Percentiles rank a stretch among this genome's conserved stretches.
Evolutionary conservation across 257 asterid species (phyloP).

Genomic region (Asclepias syriaca): DNA sequence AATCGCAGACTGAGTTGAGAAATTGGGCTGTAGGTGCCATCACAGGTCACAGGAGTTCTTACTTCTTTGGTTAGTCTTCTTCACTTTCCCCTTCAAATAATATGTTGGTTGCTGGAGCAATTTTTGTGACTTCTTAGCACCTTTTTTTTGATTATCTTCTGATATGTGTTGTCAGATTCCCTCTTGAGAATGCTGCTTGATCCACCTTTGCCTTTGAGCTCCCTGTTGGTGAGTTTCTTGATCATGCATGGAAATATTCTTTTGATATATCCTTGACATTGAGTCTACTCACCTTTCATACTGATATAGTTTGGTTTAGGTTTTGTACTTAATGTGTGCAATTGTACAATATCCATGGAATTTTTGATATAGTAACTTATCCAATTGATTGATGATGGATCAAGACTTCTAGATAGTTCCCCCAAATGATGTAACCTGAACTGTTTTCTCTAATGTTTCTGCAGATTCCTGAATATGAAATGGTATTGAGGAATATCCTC

Average conservation of each 20-base stretch:
- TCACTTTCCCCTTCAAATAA: slow-evolving; percentile 1
- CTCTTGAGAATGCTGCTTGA: slow-evolving; percentile 52
- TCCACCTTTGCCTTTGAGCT: slow-evolving; percentile 42
- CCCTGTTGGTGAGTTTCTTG: slow-evolving; percentile 47
- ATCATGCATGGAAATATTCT: background rate
- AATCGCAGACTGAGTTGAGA: slow-evolving; percentile 39
- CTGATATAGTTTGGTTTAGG: background rate
- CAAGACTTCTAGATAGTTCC: background rate
- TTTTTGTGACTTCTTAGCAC: background rate
- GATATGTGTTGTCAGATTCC: slow-evolving; percentile 38
- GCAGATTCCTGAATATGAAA: slow-evolving; percentile 45
- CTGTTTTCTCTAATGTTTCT: slow-evolving; percentile 10
- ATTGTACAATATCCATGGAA: background rate
- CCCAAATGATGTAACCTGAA: background rate
- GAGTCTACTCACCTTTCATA: background rate
- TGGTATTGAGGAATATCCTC: slow-evolving; percentile 41
- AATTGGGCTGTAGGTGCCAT: slow-evolving; percentile 56
- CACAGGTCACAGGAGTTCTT: slow-evolving; percentile 39
- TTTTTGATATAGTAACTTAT: background rate
- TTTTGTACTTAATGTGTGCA: background rate
- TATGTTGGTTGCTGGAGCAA: background rate
- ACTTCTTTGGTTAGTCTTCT: slow-evolving; percentile 49
- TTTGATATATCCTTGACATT: background rate
- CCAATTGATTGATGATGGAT: background rate
- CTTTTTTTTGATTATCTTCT: background rate